phyloP scores from a whole-genome alignment of 208 protist species.

The Acanthamoeba sp. region DNA sequence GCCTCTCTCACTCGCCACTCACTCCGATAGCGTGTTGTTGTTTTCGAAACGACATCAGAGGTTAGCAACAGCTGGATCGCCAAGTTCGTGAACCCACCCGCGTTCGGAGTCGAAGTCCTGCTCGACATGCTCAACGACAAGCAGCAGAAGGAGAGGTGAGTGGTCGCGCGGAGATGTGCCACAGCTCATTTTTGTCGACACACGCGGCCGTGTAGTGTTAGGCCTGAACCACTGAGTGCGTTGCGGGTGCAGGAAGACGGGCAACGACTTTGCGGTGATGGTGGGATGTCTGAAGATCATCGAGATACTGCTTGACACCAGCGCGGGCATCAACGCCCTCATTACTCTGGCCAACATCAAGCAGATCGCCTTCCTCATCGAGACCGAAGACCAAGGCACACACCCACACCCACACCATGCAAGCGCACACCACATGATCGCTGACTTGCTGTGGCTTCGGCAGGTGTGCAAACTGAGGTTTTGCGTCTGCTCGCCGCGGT shows the following conservation, averaged over 20 bases:
- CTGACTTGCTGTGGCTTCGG: no score
- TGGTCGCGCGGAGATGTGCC: no score
- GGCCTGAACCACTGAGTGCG: no score
- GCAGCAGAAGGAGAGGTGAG: background rate
- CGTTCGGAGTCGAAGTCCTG: conserved; percentile 1
- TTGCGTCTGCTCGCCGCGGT: background rate
- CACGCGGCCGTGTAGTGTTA: no score
- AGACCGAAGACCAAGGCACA: conserved; percentile 14
- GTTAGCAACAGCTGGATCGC: conserved; percentile 21
- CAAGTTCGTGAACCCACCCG: conserved; percentile 12
- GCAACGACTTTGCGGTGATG: conserved; percentile 21
- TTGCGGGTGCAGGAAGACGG: background rate
- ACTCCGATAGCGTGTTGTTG: background rate
- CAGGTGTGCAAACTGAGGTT: background rate
- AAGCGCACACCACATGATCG: no score
- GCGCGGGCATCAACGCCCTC: background rate
- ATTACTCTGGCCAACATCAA: conserved; percentile 27
- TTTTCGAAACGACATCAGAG: background rate
- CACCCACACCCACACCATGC: no score
- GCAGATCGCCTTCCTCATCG: conserved; percentile 30
- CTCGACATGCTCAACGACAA: conserved; percentile 12
- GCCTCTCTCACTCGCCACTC: no score
- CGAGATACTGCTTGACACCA: background rate
- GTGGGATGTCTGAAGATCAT: conserved; percentile 11
- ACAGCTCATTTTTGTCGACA: background rate